Evolutionary conservation across 176 grass and related monocot species (phyloP).

Genomic region (Miscanthus lutarioriparius): DNA sequence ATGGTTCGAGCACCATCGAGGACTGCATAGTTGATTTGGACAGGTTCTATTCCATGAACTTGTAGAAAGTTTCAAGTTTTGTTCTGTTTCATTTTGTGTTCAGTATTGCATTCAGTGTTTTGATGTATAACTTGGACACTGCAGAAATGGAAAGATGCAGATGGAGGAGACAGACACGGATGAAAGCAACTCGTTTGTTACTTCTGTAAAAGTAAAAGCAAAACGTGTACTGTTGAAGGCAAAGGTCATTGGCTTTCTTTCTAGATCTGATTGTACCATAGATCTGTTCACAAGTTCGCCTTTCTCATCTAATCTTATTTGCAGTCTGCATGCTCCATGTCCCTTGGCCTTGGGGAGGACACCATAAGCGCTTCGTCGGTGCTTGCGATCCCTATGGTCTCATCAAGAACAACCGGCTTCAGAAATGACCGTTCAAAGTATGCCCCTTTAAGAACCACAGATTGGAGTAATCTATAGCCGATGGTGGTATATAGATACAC

Average conservation of each 20-base stretch:
- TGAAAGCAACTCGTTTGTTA: slow-evolving; percentile 54
- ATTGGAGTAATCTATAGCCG: slow-evolving; percentile 60
- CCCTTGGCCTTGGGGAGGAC: slow-evolving; percentile 75
- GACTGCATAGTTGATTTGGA: slow-evolving; percentile 48
- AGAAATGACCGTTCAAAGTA: slow-evolving; percentile 75
- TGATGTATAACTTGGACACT: slow-evolving; percentile 24
- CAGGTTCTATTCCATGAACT: slow-evolving; percentile 50
- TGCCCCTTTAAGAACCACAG: slow-evolving; percentile 54
- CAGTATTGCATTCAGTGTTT: neutral
- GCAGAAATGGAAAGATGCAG: slow-evolving; percentile 58
- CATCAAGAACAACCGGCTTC: slow-evolving; percentile 89
- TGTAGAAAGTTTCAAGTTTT: slow-evolving; percentile 22
- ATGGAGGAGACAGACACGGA: slow-evolving; percentile 59
- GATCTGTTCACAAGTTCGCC: neutral
- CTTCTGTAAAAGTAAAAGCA: slow-evolving; percentile 66
- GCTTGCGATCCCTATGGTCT: slow-evolving; percentile 88
- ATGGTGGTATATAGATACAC: slow-evolving; percentile 51
- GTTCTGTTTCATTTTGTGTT: neutral
- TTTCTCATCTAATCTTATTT: slow-evolving; percentile 41
- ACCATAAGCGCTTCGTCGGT: slow-evolving; percentile 80
- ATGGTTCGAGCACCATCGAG: slow-evolving; percentile 40
- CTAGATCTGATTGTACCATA: neutral
- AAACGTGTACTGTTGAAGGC: slow-evolving; percentile 67
- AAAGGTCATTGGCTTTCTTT: slow-evolving; percentile 62
- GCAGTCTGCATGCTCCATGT: slow-evolving; percentile 82